A percentile compares a stretch with the other conserved stretches of the same genome.
phyloP scores from a whole-genome alignment of 106 monocot genomes.

The Dioscorea dumetorum region DNA sequence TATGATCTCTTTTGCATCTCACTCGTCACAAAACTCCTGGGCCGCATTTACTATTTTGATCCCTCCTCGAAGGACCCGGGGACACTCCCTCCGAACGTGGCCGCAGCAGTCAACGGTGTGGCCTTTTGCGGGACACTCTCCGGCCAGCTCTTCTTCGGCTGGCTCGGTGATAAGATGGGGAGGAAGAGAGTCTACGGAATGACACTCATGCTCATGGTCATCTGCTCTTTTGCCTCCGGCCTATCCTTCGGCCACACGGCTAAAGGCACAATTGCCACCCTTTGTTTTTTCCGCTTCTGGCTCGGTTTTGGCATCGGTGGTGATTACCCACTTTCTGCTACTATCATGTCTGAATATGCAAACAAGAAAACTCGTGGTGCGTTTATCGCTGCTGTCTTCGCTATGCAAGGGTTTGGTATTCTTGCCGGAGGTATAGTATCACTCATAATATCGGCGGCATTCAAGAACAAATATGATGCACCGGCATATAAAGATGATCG shows the following conservation, averaged over 20 bases:
- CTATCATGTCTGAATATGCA: constrained; percentile 90
- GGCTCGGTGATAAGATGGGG: constrained; percentile 48
- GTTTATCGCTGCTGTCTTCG: constrained; percentile 78
- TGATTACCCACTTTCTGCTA: constrained; percentile 74
- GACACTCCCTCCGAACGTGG: constrained; percentile 36
- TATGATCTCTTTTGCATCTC: constrained; percentile 1
- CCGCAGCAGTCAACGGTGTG: constrained; percentile 37
- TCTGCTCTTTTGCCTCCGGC: constrained; percentile 55
- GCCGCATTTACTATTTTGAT: constrained; percentile 12
- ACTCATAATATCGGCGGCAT: constrained; percentile 37
- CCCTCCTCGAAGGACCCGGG: constrained; percentile 11
- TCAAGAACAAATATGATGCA: constrained; percentile 14
- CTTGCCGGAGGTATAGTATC: constrained; percentile 47
- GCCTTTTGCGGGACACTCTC: constrained; percentile 44
- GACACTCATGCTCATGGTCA: constrained; percentile 54
- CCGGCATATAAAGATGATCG: constrained; percentile 25
- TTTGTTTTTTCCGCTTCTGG: constrained; percentile 90
- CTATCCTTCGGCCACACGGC: constrained; percentile 45
- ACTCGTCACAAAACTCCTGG: constrained; percentile 1
- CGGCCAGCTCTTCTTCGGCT: constrained; percentile 43
- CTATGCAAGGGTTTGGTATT: constrained; percentile 75
- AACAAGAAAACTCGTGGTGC: constrained; percentile 77
- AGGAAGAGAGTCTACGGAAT: constrained; percentile 60
- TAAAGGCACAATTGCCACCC: constrained; percentile 35
- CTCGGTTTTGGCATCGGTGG: constrained; percentile 81